Percentiles rank a stretch among this genome's conserved stretches.
Conservation (phyloP, 2,329 filamentous ascomycete genomes). For the Cadophora sp. region DNA sequence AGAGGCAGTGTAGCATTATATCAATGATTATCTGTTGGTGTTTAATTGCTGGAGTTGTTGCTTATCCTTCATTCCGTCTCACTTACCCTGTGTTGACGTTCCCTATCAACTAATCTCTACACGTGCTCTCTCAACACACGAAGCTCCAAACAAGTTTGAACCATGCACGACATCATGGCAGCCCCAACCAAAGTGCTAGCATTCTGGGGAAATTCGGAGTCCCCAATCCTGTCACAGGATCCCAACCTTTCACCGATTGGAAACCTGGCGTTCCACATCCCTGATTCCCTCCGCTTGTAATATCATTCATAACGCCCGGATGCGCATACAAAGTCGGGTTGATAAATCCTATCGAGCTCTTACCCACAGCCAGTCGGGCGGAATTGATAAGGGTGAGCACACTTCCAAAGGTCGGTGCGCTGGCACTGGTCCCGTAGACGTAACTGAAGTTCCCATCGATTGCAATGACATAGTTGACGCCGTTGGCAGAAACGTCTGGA, state of each 20-base stretch:
- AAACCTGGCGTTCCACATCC: constrained; percentile 45
- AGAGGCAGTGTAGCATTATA: background rate
- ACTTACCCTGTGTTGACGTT: background rate
- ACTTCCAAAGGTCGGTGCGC: constrained; percentile 48
- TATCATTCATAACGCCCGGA: constrained; percentile 43
- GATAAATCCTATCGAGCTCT: constrained; percentile 50
- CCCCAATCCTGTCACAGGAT: constrained; percentile 49
- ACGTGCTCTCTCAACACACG: too few relatives aligned
- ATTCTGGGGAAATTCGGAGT: constrained; percentile 59
- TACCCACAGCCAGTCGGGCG: constrained; percentile 47
- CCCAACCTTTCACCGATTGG: constrained; percentile 41
- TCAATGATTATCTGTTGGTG: background rate
- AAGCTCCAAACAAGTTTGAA: too few relatives aligned
- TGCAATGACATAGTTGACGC: constrained; percentile 52
- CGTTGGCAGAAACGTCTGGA: constrained; percentile 46
- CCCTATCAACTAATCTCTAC: background rate
- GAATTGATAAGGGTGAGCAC: constrained; percentile 53
- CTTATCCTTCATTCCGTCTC: background rate
- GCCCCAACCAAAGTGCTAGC: constrained; percentile 30
- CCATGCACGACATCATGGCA: constrained; percentile 21
- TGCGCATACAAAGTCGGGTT: constrained; percentile 47
- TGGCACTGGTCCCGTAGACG: constrained; percentile 57
- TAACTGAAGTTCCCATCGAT: constrained; percentile 50
- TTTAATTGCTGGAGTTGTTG: background rate
- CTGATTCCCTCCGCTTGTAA: constrained; percentile 40